phyloP scores from a whole-genome alignment of 2,329 filamentous ascomycete species.

The Sarocladium strictum region DNA sequence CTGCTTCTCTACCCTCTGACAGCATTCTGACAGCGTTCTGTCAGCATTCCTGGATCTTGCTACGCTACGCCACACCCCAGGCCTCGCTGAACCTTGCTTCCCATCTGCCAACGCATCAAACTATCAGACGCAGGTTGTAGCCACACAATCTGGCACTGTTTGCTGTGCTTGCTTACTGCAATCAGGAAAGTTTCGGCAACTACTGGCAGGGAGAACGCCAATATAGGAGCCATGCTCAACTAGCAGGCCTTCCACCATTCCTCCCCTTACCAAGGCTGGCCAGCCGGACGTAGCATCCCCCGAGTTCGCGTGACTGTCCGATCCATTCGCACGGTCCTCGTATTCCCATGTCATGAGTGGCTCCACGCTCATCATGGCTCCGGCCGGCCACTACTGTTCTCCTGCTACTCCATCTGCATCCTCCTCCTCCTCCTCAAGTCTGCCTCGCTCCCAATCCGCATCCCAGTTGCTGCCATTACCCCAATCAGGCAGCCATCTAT shows the following conservation, averaged over 20 bases:
- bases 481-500: conserved; percentile 17
- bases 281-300: conserved; percentile 7
- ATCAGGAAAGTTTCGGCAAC: neutral
- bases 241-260: conserved; percentile 3
- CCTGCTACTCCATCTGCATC: conserved; percentile 15
- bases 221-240: conserved; percentile 8
- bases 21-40: neutral
- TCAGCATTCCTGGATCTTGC: neutral
- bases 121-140: no score
- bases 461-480: conserved; percentile 25
- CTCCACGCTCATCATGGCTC: conserved; percentile 31
- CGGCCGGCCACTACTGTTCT: conserved; percentile 22
- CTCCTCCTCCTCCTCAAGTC: neutral
- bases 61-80: neutral
- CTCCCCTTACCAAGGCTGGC: neutral
- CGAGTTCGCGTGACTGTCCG: neutral
- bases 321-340: conserved; percentile 7
- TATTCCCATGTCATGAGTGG: conserved; percentile 29
- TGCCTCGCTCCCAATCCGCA: conserved; percentile 27
- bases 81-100: neutral
- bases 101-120: conserved; percentile 2
- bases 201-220: neutral
- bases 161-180: neutral
- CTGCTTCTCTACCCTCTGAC: neutral
- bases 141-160: no score